These are phyloP conservation scores for Cladosporium colombiae DNA, from an alignment of 2,329 filamentous ascomycete genomes.

Conservation along the genomic window DNA sequence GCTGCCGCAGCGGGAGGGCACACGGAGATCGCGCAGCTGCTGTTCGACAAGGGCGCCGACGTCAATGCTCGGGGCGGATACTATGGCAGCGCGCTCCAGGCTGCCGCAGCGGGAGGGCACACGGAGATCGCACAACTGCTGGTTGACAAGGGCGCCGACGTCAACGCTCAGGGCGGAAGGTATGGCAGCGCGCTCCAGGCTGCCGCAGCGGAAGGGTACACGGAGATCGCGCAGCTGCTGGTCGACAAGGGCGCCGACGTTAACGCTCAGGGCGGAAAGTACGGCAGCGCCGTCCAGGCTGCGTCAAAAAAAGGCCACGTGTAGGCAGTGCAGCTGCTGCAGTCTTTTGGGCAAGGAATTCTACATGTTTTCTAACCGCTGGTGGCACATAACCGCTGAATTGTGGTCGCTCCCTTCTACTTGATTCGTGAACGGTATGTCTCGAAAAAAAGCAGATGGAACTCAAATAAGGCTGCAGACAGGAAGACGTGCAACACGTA, in stretches of 20 bases:
- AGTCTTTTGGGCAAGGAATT: too few relatives aligned
- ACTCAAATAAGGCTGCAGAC: too few relatives aligned
- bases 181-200: constrained; percentile 18
- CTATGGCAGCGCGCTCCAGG: too few relatives aligned
- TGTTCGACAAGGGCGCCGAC: background rate
- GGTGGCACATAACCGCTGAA: too few relatives aligned
- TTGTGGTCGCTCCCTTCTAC: too few relatives aligned
- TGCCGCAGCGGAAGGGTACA: too few relatives aligned
- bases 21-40: background rate
- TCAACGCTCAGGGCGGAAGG: constrained; percentile 3
- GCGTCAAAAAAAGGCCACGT: constrained; percentile 15
- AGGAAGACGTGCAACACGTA: too few relatives aligned
- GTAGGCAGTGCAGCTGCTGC: background rate
- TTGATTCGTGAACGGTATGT: too few relatives aligned
- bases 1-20: constrained; percentile 9
- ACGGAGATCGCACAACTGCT: background rate
- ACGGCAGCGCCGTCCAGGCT: constrained; percentile 17
- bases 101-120: constrained; percentile 17
- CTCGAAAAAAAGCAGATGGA: too few relatives aligned
- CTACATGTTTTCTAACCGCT: too few relatives aligned
- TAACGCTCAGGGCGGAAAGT: constrained; percentile 5
- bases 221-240: background rate
- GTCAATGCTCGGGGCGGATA: constrained; percentile 11
- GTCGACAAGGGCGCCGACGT: background rate
- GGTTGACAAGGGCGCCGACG: background rate